Evolutionary conservation across 2,329 filamentous ascomycete genomes (phyloP).

Genomic region (Trichoderma citrinoviride): DNA sequence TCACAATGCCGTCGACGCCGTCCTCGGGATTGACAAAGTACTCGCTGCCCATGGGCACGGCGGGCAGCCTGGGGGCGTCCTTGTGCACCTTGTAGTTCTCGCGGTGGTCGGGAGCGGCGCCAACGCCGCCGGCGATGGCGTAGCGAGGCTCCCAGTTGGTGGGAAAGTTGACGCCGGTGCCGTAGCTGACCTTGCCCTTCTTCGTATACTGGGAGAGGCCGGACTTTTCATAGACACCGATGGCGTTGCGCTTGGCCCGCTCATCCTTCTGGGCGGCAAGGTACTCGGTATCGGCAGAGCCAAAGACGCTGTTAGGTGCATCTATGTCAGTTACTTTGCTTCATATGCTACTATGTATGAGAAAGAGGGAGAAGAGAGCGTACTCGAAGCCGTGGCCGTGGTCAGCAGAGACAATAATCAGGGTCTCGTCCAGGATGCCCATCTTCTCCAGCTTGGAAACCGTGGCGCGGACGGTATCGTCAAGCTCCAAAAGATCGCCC

Average conservation of each 20-base stretch:
- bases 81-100: slow-evolving; percentile 74
- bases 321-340: slow-evolving; percentile 9
- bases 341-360: background rate
- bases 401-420: slow-evolving; percentile 79
- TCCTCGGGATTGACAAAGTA: slow-evolving; percentile 69
- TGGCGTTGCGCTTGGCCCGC: slow-evolving; percentile 70
- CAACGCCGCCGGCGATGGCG: slow-evolving; percentile 70
- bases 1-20: slow-evolving; percentile 61
- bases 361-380: slow-evolving; percentile 23
- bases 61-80: slow-evolving; percentile 60
- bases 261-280: slow-evolving; percentile 62
- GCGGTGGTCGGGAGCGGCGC: slow-evolving; percentile 69
- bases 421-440: slow-evolving; percentile 68
- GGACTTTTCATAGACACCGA: slow-evolving; percentile 71
- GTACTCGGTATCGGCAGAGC: slow-evolving; percentile 77
- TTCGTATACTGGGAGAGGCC: slow-evolving; percentile 73
- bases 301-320: slow-evolving; percentile 58
- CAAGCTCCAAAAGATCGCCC: slow-evolving; percentile 79
- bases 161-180: slow-evolving; percentile 73
- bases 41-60: slow-evolving; percentile 53
- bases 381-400: slow-evolving; percentile 83
- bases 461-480: slow-evolving; percentile 77
- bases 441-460: slow-evolving; percentile 66
- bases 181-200: slow-evolving; percentile 62
- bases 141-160: slow-evolving; percentile 83